Conservation (phyloP, 2,329 filamentous ascomycete species). For the Nothopassalora personata region DNA sequence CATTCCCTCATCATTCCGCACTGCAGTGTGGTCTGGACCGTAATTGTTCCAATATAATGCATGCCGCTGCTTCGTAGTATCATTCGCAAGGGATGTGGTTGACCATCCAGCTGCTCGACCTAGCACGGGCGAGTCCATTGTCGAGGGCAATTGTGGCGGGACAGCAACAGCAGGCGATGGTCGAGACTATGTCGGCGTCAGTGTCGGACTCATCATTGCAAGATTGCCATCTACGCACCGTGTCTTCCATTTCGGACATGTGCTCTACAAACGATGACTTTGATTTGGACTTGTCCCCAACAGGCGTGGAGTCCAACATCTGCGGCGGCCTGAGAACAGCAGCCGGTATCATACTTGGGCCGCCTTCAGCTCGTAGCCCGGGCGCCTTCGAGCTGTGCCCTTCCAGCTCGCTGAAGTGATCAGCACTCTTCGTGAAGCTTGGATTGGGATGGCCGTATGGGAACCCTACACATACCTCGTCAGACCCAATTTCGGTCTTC, state of each 20-base stretch:
- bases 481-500: conserved; percentile 23
- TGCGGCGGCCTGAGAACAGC: conserved; percentile 12
- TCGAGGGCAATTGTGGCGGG: not conserved
- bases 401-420: conserved; percentile 18
- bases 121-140: conserved; percentile 20
- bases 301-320: conserved; percentile 15
- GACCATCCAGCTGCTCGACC: conserved; percentile 9
- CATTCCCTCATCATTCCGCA: conserved; percentile 6
- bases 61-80: conserved; percentile 19
- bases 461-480: conserved; percentile 22
- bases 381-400: conserved; percentile 13
- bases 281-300: conserved; percentile 5
- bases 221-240: conserved; percentile 6
- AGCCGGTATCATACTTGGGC: conserved; percentile 6
- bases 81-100: conserved; percentile 9
- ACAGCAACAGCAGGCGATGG: not conserved
- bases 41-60: conserved; percentile 25
- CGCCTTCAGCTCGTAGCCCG: conserved; percentile 13
- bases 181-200: not conserved
- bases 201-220: not conserved
- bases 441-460: not conserved
- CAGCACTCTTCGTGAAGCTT: conserved; percentile 15
- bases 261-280: conserved; percentile 17
- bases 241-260: conserved; percentile 19
- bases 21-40: conserved; percentile 9